phyloP scores from a whole-genome alignment of 148 eudicot species.

The Limonium bicolor region DNA sequence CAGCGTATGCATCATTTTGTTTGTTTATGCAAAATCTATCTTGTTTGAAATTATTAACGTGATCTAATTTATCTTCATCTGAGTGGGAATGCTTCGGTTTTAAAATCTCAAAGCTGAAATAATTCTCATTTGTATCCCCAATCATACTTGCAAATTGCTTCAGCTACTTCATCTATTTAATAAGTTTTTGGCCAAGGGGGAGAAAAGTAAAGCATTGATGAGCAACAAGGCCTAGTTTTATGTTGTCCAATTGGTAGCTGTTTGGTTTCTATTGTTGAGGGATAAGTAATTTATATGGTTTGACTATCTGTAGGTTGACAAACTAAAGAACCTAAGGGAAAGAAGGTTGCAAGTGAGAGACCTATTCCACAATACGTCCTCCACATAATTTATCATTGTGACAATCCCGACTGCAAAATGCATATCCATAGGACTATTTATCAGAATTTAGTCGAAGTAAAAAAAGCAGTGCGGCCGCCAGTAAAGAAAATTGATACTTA shows the following conservation, averaged over 20 bases:
- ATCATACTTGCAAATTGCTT: constrained; percentile 43
- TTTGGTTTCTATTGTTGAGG: not conserved
- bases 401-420: constrained; percentile 92
- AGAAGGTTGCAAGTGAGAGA: constrained; percentile 92
- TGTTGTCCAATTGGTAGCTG: not conserved
- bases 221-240: not conserved
- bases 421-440: too few species aligned
- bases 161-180: constrained; percentile 93
- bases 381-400: constrained; percentile 94
- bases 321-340: constrained; percentile 69
- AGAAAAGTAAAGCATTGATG: constrained; percentile 3
- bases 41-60: too few species aligned
- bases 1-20: too few species aligned
- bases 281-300: not conserved
- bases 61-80: too few species aligned
- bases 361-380: constrained; percentile 71
- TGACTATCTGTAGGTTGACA: constrained; percentile 34
- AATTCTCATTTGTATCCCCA: too few species aligned
- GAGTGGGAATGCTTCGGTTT: too few species aligned
- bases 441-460: too few species aligned
- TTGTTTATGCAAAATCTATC: too few species aligned
- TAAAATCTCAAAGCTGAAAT: too few species aligned
- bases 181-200: constrained; percentile 82
- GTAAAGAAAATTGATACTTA: too few species aligned
- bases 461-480: too few species aligned